Evolutionary conservation across 768 basidiomycete genomes (phyloP), one percentile per base, ranked within the genome.

Genomic region (Tremella yokohamensis): DNA sequence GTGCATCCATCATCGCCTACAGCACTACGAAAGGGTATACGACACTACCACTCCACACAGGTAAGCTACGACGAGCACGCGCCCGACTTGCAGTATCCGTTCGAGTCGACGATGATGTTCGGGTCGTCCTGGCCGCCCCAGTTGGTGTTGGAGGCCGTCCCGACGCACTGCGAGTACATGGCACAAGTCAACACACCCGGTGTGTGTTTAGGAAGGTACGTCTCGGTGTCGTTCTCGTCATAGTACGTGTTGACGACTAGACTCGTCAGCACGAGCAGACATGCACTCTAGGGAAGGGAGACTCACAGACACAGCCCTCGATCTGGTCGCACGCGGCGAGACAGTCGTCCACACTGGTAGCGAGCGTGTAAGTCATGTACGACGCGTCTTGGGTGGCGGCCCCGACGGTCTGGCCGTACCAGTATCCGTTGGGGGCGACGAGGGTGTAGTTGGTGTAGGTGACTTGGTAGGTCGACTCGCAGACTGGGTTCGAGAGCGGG

Each of bases 281-380:
- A n/a, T n/a, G n/a, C n/a, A n/a, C n/a, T n/a, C n/a, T n/a, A n/a
- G n/a, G n/a, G n/a, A n/a, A n/a, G n/a, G n/a, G n/a, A n/a, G n/a
- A 45, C 44, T 45, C 44, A 45, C 44, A 45, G 44, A 34, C 56
- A 49, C 56, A 57, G 26, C 63, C 59, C 47, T 60, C 61, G 40
- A 68, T 62, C 29, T 56, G 26, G 56, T 60, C 54, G 56, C 66
- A 68, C 24, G 66, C 66, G n/a, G 39, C 47, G 20, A 68, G 59
- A 53, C 66, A 68, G 54, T 64, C 63, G 47, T 60, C 60, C 47
- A 68, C 58, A 8, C 57, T 56, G 53, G 54, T 62, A 29, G 66
- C 49, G 38, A 68, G 66, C 22, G 66, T 68, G 63, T 68, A 68
- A 52, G 66, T 68, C 66, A 68, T 64, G 66, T 68, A 68, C 15